A percentile compares a stretch with the other conserved stretches of the same genome.
These are phyloP conservation scores for Fusarium tuaranense DNA, from an alignment of 2,329 filamentous ascomycete species.

Conservation along the genomic window DNA sequence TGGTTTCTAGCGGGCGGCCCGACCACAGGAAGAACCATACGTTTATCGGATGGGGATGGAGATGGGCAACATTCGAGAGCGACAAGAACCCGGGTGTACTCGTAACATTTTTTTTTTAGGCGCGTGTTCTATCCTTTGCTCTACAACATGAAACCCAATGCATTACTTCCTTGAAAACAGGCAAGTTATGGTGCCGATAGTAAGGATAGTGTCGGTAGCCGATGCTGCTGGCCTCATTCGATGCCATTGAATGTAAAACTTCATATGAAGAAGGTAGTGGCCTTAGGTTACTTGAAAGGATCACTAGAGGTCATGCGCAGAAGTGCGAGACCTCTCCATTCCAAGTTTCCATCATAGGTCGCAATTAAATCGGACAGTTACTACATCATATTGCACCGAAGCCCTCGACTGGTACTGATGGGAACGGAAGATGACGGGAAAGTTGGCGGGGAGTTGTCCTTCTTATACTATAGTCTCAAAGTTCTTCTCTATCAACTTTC, in stretches of 20 bases:
- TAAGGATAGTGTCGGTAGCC: not conserved
- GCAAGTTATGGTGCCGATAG: not conserved
- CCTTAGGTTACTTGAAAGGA: not conserved
- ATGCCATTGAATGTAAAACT: not conserved
- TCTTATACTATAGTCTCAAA: not conserved
- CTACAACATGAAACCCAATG: not conserved
- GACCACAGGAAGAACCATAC: constrained; percentile 12
- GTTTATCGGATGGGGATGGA: not conserved
- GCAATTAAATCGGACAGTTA: not conserved
- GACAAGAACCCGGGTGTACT: not conserved
- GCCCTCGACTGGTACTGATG: not conserved
- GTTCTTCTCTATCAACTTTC: not conserved
- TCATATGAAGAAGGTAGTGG: not conserved
- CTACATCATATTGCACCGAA: not conserved
- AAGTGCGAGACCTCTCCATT: not conserved
- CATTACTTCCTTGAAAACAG: not conserved
- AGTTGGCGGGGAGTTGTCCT: too few species aligned
- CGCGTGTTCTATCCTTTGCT: not conserved
- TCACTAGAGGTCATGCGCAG: not conserved
- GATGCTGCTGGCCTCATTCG: not conserved
- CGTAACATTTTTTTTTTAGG: not conserved
- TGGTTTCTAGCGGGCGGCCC: constrained; percentile 23
- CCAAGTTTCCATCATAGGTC: not conserved
- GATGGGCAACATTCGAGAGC: not conserved
- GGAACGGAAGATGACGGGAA: not conserved